Evolutionary conservation across 345 rosid genomes (phyloP), one percentile per base, ranked within the genome.

Genomic region (Dipteronia dyeriana): DNA sequence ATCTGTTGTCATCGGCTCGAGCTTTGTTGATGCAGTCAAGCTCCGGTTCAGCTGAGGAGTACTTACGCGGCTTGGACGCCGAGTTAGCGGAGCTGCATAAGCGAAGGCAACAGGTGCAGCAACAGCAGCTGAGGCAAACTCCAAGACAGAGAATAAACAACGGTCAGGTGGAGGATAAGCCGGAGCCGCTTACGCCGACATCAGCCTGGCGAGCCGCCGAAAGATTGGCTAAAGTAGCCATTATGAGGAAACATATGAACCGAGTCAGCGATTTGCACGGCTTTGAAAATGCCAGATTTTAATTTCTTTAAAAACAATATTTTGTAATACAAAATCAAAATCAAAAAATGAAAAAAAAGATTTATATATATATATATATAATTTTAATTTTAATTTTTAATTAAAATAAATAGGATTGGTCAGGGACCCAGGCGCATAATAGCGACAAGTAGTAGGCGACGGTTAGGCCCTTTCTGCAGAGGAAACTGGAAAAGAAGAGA

Each of bases 161-260:
- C 10, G 66, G 31, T 17, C 72, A 76, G n/a, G 71, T 20, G 63
- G 87, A 70, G 39, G 88, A 87, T 69, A 91, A 90, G 85, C 9
- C 38, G 20, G 98, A 94, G 89, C 82, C 81, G 68, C 85, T 91
- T 7, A 94, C 98, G 75, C 97, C 97, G 82, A 91, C 91, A 68
- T 94, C 98, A 81, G 97, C 93, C 29, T 94, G 98, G 98, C 82
- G 91, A 82, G 91, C 97, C 23, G 98, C 98, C 16, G 98, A 94
- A 84, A 86, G 85, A 75, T 86, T 94, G 85, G 98, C 98, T 77
- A 91, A 92, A 80, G 90, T 92, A 78, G 98, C 98, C 49, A 89
- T 88, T 34, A 87, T 85, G 97, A 92, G 93, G 82, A 94, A 92
- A 79, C 92, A 93, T 67, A 84, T 94, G 97, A 94, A 94, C 75